phyloP scores from a whole-genome alignment of 139 green algal species.

The Picochlorum sp. region DNA sequence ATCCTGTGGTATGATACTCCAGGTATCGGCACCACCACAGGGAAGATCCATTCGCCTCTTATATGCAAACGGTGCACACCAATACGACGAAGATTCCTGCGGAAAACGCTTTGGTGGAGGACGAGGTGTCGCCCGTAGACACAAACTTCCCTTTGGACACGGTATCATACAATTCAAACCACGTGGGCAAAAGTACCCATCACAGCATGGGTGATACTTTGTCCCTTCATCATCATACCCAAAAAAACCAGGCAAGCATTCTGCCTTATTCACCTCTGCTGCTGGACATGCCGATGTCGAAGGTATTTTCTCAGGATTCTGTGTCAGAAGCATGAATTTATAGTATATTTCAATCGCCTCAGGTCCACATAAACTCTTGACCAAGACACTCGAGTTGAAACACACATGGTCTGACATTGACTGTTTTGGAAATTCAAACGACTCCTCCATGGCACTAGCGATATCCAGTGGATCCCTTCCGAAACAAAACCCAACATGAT shows the following conservation, averaged over 20 bases:
- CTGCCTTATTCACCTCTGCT: not conserved
- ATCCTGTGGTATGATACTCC: conserved; percentile 35
- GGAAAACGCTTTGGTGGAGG: conserved; percentile 24
- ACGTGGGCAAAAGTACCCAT: conserved; percentile 39
- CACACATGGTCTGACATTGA: conserved; percentile 18
- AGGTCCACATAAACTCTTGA: conserved; percentile 26
- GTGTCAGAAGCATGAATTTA: conserved; percentile 41
- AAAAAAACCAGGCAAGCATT: conserved; percentile 41
- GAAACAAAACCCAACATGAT: conserved; percentile 32
- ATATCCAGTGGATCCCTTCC: conserved; percentile 10
- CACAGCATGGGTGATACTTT: conserved; percentile 29
- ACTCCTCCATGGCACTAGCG: conserved; percentile 11
- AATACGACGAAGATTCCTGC: conserved; percentile 7
- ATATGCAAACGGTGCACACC: conserved; percentile 54
- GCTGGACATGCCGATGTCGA: conserved; percentile 23
- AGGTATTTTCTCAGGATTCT: conserved; percentile 39
- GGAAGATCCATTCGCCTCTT: conserved; percentile 29
- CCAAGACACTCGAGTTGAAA: conserved; percentile 18
- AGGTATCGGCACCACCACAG: conserved; percentile 54
- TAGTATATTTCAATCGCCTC: conserved; percentile 29
- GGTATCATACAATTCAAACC: conserved; percentile 40
- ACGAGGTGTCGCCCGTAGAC: conserved; percentile 19
- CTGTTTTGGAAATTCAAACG: conserved; percentile 29
- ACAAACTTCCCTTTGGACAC: conserved; percentile 36
- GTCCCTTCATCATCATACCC: not conserved